phyloP scores from a whole-genome alignment of 768 basidiomycete species.

The Termitomyces sp. region DNA sequence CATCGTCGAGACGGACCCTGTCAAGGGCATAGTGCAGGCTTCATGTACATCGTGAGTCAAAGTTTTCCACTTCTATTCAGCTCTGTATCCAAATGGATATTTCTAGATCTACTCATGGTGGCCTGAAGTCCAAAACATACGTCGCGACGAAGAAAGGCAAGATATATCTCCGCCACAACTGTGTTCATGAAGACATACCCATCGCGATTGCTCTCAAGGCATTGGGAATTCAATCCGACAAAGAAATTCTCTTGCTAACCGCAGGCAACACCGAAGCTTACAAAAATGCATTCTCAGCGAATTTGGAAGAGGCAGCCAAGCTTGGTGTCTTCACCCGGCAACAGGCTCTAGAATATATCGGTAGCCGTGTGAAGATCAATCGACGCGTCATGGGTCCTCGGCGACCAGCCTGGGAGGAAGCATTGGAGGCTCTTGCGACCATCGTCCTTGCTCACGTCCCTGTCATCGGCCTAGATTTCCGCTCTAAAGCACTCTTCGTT shows the following conservation, averaged over 20 bases:
- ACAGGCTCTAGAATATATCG: slow-evolving; percentile 94
- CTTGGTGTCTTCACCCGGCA: slow-evolving; percentile 87
- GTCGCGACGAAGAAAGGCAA: slow-evolving; percentile 92
- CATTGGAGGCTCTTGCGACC: slow-evolving; percentile 92
- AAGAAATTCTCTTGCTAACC: slow-evolving; percentile 91
- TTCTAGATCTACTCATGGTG: slow-evolving; percentile 70
- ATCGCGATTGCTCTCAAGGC: slow-evolving; percentile 96
- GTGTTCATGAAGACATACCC: slow-evolving; percentile 94
- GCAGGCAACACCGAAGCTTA: slow-evolving; percentile 90
- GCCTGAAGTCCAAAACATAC: slow-evolving; percentile 95
- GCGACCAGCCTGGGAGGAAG: slow-evolving; percentile 89
- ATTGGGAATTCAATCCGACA: slow-evolving; percentile 93
- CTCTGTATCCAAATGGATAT: not conserved
- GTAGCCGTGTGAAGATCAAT: slow-evolving; percentile 86
- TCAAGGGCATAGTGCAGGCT: slow-evolving; percentile 88
- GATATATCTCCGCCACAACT: slow-evolving; percentile 97
- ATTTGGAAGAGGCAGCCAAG: slow-evolving; percentile 91
- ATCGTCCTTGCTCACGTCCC: slow-evolving; percentile 97
- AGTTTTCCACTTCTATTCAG: not conserved
- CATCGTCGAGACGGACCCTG: slow-evolving; percentile 91
- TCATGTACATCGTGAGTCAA: slow-evolving; percentile 88
- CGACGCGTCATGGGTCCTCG: slow-evolving; percentile 74
- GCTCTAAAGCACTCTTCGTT: slow-evolving; percentile 93
- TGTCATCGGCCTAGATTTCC: slow-evolving; percentile 82
- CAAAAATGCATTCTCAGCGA: slow-evolving; percentile 81